A percentile compares a stretch with the other conserved stretches of the same genome.
These are phyloP conservation scores for Chrysochromulina tobinii DNA, from an alignment of 78 protist species.

Conservation along the genomic window DNA sequence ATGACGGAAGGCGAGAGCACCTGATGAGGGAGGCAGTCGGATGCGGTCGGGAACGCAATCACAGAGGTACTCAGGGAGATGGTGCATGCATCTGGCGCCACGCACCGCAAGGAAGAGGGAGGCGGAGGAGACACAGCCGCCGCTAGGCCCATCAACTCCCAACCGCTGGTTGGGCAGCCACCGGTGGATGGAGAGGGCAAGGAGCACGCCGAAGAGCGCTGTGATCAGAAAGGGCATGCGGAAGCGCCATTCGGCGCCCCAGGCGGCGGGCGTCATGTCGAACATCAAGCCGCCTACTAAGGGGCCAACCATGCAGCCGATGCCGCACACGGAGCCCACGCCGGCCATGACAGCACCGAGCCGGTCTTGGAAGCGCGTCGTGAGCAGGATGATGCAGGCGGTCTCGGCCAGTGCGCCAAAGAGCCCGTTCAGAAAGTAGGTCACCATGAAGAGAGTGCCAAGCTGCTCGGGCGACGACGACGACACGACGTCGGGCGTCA, in stretches of 20 bases:
- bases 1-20: neutral
- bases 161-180: too few species aligned
- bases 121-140: too few species aligned
- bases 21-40: too few species aligned
- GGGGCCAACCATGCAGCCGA: constrained; percentile 42
- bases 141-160: too few species aligned
- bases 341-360: constrained; percentile 28
- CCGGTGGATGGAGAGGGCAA: neutral
- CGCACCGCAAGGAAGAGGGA: too few species aligned
- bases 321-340: constrained; percentile 25
- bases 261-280: neutral
- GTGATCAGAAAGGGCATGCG: neutral
- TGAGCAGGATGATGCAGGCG: constrained; percentile 3
- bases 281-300: constrained; percentile 24
- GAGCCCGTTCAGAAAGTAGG: constrained; percentile 6
- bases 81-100: too few species aligned
- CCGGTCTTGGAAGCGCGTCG: neutral
- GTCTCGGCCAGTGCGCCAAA: constrained; percentile 21
- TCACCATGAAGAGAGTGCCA: neutral
- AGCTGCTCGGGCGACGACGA: neutral
- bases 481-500: constrained; percentile 18
- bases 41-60: too few species aligned
- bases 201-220: neutral
- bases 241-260: neutral
- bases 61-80: too few species aligned